Conservation (phyloP, 768 basidiomycete species). For the Mycena rosella region DNA sequence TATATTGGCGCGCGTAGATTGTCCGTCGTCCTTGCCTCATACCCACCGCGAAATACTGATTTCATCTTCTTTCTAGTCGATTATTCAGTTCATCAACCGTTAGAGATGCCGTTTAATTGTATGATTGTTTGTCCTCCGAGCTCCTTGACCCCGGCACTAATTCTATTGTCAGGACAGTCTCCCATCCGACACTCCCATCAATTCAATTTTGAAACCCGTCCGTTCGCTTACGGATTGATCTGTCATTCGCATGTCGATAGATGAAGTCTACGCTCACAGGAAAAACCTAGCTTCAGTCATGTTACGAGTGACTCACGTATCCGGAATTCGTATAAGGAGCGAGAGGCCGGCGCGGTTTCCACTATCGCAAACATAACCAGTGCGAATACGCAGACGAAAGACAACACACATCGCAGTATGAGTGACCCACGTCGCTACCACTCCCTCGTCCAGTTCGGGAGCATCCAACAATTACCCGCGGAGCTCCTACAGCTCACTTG, state of each 20-base stretch:
- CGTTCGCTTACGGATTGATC: conserved; percentile 10
- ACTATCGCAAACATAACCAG: background rate
- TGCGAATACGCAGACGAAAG: background rate
- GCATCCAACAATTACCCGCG: conserved; percentile 1
- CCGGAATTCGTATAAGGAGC: conserved; percentile 5
- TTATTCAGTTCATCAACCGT: conserved; percentile 2
- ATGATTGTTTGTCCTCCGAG: too few species aligned
- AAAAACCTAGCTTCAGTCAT: background rate
- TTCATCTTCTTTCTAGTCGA: background rate
- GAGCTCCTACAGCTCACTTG: conserved; percentile 23
- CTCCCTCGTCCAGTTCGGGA: background rate
- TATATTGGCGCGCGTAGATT: background rate
- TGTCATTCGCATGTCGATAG: conserved; percentile 22
- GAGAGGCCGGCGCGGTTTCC: background rate
- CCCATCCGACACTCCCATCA: background rate
- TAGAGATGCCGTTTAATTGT: background rate
- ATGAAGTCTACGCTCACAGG: background rate
- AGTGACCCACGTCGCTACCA: background rate
- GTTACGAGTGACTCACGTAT: background rate
- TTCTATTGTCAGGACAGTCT: background rate
- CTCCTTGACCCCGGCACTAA: too few species aligned
- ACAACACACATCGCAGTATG: too few species aligned
- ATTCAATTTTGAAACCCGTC: too few species aligned
- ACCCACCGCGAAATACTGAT: too few species aligned
- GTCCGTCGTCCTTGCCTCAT: too few species aligned